Conservation (phyloP, 2,329 filamentous ascomycete genomes). For the Paecilomyces dactylethromorphus region DNA sequence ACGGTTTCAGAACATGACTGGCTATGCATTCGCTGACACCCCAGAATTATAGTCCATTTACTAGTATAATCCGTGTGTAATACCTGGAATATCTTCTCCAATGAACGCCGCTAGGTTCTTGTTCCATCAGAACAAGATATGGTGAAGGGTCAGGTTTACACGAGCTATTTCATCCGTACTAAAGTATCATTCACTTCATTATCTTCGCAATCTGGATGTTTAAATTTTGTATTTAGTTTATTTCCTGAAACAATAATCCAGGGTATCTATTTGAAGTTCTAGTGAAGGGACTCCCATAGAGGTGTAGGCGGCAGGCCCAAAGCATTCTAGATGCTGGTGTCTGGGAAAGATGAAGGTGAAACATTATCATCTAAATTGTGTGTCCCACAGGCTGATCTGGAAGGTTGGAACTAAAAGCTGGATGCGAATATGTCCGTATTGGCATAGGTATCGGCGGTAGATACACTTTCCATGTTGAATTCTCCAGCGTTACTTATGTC, state of each 20-base stretch:
- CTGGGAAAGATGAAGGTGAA: not conserved
- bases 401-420: not conserved
- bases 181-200: too few relatives aligned
- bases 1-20: slow-evolving; percentile 10
- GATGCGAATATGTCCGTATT: not conserved
- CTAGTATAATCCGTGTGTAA: not conserved
- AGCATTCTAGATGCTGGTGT: not conserved
- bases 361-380: not conserved
- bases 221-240: not conserved
- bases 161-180: too few relatives aligned
- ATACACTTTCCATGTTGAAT: not conserved
- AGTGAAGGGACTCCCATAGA: not conserved
- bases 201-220: not conserved
- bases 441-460: not conserved
- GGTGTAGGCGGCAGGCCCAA: not conserved
- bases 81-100: too few relatives aligned
- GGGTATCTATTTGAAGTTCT: not conserved
- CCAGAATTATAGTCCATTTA: slow-evolving; percentile 3
- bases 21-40: slow-evolving; percentile 12
- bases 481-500: not conserved
- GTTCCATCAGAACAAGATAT: too few relatives aligned
- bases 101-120: too few relatives aligned
- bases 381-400: not conserved
- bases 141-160: too few relatives aligned
- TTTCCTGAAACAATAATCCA: not conserved